Conservation (phyloP, 176 grass and related monocot genomes). For the Melocanna baccifera region DNA sequence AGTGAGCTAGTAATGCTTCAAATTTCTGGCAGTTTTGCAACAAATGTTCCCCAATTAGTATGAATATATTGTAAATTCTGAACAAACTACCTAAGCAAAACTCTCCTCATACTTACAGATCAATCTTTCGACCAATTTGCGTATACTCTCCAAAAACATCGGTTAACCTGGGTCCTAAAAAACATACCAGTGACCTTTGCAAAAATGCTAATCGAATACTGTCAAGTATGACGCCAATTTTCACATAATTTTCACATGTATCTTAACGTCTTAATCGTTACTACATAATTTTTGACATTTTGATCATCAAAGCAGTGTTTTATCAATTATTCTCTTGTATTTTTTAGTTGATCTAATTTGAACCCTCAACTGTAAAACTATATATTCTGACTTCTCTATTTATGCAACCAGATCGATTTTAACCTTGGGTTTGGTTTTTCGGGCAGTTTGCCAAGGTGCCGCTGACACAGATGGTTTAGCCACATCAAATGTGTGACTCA, state of each 20-base stretch:
- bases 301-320: not conserved
- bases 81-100: not conserved
- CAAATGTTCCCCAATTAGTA: not conserved
- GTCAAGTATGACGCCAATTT: not conserved
- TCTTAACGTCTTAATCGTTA: not conserved
- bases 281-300: not conserved
- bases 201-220: not conserved
- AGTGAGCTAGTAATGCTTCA: not conserved
- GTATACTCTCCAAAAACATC: not conserved
- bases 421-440: no score
- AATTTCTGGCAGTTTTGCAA: not conserved
- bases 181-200: not conserved
- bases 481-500: no score
- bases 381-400: no score
- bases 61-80: not conserved
- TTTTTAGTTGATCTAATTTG: no score
- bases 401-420: no score
- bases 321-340: not conserved
- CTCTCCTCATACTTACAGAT: not conserved
- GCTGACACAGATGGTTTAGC: no score
- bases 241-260: not conserved
- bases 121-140: not conserved
- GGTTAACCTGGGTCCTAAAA: not conserved
- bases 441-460: no score
- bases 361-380: no score